Evolutionary conservation across 441 rosid species (phyloP).

Genomic region (Dalechampia spathulata): DNA sequence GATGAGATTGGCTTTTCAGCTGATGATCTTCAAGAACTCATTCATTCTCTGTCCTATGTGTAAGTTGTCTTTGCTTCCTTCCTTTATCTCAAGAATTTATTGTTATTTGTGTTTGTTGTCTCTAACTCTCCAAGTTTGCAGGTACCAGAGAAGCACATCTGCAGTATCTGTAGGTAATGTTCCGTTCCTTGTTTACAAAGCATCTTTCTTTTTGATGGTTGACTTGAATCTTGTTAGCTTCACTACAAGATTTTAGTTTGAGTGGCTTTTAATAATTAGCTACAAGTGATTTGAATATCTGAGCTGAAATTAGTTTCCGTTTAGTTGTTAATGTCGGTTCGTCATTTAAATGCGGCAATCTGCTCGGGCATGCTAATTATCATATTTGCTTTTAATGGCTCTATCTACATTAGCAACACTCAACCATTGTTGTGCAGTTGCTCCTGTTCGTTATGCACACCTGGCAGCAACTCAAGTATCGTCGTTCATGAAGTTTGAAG

Average conservation of each 20-base stretch:
- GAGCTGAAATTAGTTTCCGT: too few species aligned
- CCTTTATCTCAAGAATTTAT: too few species aligned
- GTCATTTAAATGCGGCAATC: too few species aligned
- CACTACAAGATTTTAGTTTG: too few species aligned
- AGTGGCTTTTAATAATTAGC: too few species aligned
- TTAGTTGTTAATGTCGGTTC: too few species aligned
- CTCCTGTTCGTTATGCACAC: conserved; percentile 72
- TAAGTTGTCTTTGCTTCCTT: conserved; percentile 23
- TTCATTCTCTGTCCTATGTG: conserved; percentile 58
- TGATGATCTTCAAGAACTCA: conserved; percentile 52
- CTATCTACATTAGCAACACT: neutral
- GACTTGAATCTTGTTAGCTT: too few species aligned
- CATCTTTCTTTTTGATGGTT: too few species aligned
- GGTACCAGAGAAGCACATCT: conserved; percentile 53
- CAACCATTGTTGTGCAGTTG: conserved; percentile 33
- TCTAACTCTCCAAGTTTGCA: conserved; percentile 7
- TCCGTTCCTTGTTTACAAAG: neutral
- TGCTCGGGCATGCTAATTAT: too few species aligned
- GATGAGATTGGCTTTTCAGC: conserved; percentile 72
- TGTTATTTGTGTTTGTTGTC: too few species aligned
- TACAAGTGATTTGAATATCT: too few species aligned
- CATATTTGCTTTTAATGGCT: neutral
- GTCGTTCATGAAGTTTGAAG: conserved; percentile 63
- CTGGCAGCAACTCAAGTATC: conserved; percentile 66
- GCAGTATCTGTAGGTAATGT: conserved; percentile 49